Evolutionary conservation across 2,329 filamentous ascomycete species (phyloP).

Genomic region (Ascochyta koolunga): DNA sequence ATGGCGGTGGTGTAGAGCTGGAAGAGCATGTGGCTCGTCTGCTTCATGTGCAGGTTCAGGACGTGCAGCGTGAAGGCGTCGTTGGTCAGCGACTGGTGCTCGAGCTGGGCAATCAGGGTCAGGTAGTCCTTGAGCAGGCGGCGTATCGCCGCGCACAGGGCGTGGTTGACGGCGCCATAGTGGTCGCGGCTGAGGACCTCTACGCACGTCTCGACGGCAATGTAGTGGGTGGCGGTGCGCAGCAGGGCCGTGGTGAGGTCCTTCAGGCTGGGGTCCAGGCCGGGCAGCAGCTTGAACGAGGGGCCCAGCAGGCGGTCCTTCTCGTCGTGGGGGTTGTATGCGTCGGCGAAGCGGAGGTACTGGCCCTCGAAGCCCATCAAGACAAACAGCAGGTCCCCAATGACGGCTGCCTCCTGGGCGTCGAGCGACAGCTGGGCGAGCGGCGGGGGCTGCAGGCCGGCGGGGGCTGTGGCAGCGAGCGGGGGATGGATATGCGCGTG

Average conservation of each 20-base stretch:
- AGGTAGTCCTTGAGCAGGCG: conserved; percentile 93
- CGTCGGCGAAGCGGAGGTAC: conserved; percentile 85
- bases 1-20: conserved; percentile 81
- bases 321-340: conserved; percentile 83
- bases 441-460: conserved; percentile 69
- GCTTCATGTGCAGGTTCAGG: conserved; percentile 87
- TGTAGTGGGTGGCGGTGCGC: conserved; percentile 92
- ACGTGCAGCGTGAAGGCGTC: conserved; percentile 90
- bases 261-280: conserved; percentile 87
- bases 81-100: conserved; percentile 90
- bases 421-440: conserved; percentile 76
- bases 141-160: conserved; percentile 91
- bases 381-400: conserved; percentile 90
- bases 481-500: conserved; percentile 66
- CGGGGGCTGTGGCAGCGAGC: conserved; percentile 69
- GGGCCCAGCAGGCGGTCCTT: conserved; percentile 87
- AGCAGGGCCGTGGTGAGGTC: conserved; percentile 89
- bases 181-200: conserved; percentile 93
- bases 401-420: conserved; percentile 81
- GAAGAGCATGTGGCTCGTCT: conserved; percentile 87
- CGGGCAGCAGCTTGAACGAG: conserved; percentile 76
- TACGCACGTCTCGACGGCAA: conserved; percentile 87
- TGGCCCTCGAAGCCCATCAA: conserved; percentile 99
- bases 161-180: conserved; percentile 94
- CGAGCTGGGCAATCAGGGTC: conserved; percentile 88